Evolutionary conservation across 768 basidiomycete species (phyloP), one percentile per base, ranked within the genome.

Genomic region (Tylopilus sp.): DNA sequence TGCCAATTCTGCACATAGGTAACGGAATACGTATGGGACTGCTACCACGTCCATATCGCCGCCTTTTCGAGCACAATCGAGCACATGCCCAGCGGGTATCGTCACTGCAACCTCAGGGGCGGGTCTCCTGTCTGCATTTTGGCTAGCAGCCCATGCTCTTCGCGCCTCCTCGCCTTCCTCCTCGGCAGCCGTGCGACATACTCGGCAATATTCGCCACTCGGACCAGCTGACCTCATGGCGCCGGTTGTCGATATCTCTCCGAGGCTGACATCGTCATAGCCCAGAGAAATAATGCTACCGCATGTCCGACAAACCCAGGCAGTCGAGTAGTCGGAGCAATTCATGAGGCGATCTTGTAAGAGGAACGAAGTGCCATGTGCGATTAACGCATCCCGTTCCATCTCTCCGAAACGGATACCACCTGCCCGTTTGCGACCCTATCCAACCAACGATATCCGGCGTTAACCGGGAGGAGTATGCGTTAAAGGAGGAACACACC

Each of bases 371-470:
- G 97, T 97, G 41, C 97, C 97, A 71, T 99, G 97, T 4, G 97
- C 97, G 61, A 99, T 95, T 47, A 99, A 81, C 12, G 97, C 97
- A 68, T 99, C 97, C 48, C 97, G 89, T 72, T 99, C 97, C 97
- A 99, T 99, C 76, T 99, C 97, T 63, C 97, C 97, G 68, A 99
- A 98, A 50, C 97, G 94, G 66, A 99, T 99, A 64, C 97, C 97
- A 63, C 97, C 97, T 40, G 91, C 92, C 50, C 94, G 89, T 82
- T 98, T 98, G 55, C 97, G 89, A 52, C 97, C 97, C 94, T 92
- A 59, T 57, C 44, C 28, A 21, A 22, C n/a, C 48, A 43, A 30
- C 16, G 28, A 25, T n/a, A 22, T 34, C 24, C 38, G 2, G 13
- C 31, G 38, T 66, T 24, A 64, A 43, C 24, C 37, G 25, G 29